These are phyloP conservation scores for Lichtheimia corymbifera DNA, from an alignment of 371 early-diverging fungal species.

Conservation along the genomic window DNA sequence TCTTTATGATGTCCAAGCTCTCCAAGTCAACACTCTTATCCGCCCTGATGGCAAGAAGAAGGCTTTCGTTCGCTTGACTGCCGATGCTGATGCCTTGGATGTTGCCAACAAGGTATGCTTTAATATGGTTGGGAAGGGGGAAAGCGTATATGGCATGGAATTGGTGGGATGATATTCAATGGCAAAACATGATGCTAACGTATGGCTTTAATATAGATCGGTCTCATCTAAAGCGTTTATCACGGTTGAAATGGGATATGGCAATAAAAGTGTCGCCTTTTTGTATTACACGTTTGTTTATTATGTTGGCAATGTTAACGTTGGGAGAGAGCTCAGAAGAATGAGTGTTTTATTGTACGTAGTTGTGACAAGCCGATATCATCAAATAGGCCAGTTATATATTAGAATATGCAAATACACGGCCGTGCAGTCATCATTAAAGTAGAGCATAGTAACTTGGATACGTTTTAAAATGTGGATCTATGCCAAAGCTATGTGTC, in stretches of 20 bases:
- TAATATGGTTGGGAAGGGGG: too few species aligned
- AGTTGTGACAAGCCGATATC: too few species aligned
- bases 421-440: too few species aligned
- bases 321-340: too few species aligned
- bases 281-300: neutral
- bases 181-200: neutral
- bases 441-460: too few species aligned
- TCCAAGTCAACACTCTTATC: slow-evolving; percentile 97
- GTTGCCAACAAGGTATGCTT: slow-evolving; percentile 24
- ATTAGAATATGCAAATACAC: too few species aligned
- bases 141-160: neutral
- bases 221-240: slow-evolving; percentile 1
- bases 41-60: slow-evolving; percentile 97
- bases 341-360: too few species aligned
- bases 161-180: neutral
- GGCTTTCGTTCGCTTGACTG: slow-evolving; percentile 97
- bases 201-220: neutral
- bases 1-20: slow-evolving; percentile 93
- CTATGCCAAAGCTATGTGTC: too few species aligned
- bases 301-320: neutral
- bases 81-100: slow-evolving; percentile 66
- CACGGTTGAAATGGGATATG: neutral
- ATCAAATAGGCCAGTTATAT: too few species aligned
- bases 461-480: too few species aligned
- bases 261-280: slow-evolving; percentile 4